Evolutionary conservation across 306 rosid genomes (phyloP), one percentile per base, ranked within the genome.

Genomic region (Vachellia collinsii): DNA sequence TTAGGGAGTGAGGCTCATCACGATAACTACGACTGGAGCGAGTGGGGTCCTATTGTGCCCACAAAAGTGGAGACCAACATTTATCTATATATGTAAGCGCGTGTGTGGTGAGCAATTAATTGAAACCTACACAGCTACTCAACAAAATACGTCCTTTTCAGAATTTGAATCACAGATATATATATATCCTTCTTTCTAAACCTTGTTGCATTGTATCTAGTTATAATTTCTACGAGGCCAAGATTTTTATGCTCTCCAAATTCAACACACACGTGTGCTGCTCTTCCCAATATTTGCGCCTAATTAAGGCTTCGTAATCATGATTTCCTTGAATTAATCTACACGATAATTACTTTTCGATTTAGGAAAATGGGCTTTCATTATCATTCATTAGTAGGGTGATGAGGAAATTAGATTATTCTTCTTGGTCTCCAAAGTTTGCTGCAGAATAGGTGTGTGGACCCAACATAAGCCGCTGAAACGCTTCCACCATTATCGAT

Each of bases 121-220:
- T 10, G 41, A 10, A 53, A 5, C 22, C 59, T 19, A 46, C 48
- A 1, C 34, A 29, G 34, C 34, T 29, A 59, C 54, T 63, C 16
- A 77, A 72, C 79, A 72, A 83, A 63, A 77, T 29, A 34, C 2
- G 34, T 76, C 68, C 46, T 76, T 69, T 70, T 61, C 77, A 38
- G 10, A 25, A 20, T 44, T 58, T 56, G 29, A 8, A 7, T 22
- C 25, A 8, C 14, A 50, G 7, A 16, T 29, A 1, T 11, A 44
- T 38, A 22, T 0, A 10, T 58, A 58, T 22, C 14, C 64, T 19
- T 42, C 34, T 67, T 41, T 19, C 29, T 37, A 1, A 17, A 25
- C 23, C 1, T 65, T 9, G 11, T 43, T 29, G 34, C 34, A 29
- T 2, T 29, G 34, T 29, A 29, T 29, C 34, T 2, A 2, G 34